phyloP scores from a whole-genome alignment of 495 filamentous ascomycete genomes.

The Amphirosellinia nigrospora region DNA sequence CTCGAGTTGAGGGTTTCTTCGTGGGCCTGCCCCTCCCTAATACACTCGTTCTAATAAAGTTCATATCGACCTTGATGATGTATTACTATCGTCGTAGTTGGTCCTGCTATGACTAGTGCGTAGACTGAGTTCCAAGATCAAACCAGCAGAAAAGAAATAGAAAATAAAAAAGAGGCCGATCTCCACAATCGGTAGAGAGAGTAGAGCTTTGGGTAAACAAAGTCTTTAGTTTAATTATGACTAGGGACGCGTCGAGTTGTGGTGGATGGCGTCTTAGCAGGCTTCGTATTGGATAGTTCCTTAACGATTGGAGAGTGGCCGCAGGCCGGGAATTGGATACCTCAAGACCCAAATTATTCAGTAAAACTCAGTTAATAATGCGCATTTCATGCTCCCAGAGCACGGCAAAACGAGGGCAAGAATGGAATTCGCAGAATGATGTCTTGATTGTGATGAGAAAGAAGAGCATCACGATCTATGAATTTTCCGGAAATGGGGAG shows the following conservation, averaged over 20 bases:
- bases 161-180: conserved; percentile 29
- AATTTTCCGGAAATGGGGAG: neutral
- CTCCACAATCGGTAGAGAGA: conserved; percentile 16
- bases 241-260: conserved; percentile 4
- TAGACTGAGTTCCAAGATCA: neutral
- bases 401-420: conserved; percentile 17
- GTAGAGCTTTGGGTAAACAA: neutral
- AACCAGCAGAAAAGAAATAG: neutral
- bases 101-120: neutral
- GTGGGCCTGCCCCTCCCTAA: conserved; percentile 25
- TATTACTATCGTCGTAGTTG: neutral
- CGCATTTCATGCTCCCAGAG: conserved; percentile 9
- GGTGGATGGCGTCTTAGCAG: conserved; percentile 1
- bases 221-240: neutral
- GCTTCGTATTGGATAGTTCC: neutral
- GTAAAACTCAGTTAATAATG: neutral
- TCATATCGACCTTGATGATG: conserved; percentile 26
- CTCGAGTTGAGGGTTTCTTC: conserved; percentile 19
- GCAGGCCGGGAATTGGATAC: neutral
- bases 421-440: conserved; percentile 11
- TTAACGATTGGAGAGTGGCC: conserved; percentile 21
- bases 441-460: conserved; percentile 2
- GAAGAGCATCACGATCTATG: neutral
- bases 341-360: neutral
- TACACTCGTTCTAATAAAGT: conserved; percentile 31